These are phyloP conservation scores for Eucalyptus urophylla DNA, from an alignment of 345 rosid genomes.

Conservation along the genomic window DNA sequence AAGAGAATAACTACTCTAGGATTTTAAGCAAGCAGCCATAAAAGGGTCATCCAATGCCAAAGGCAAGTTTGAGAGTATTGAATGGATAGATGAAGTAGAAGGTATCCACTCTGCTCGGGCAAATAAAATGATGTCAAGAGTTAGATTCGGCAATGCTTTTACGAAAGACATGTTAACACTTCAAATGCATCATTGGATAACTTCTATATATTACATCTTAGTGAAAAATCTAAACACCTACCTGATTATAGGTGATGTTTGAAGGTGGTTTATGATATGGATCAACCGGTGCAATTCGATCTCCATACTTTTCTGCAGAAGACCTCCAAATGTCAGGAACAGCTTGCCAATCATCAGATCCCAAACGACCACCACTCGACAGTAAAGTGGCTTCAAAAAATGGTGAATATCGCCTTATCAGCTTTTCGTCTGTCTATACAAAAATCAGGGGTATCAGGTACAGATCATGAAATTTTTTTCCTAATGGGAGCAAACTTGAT, in stretches of 20 bases:
- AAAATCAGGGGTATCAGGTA: background rate
- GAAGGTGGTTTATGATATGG: conserved; percentile 80
- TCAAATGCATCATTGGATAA: background rate
- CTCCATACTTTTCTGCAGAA: conserved; percentile 59
- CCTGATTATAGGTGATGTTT: conserved; percentile 63
- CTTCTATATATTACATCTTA: background rate
- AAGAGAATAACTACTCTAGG: background rate
- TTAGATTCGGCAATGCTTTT: background rate
- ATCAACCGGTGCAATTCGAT: conserved; percentile 51
- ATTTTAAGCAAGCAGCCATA: background rate
- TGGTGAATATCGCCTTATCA: conserved; percentile 42
- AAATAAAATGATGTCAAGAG: background rate
- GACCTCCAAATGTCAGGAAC: conserved; percentile 90
- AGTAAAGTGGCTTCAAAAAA: conserved; percentile 25
- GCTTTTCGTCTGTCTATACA: conserved; percentile 23
- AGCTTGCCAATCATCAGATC: conserved; percentile 46
- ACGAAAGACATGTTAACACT: background rate
- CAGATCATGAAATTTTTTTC: background rate
- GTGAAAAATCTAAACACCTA: background rate
- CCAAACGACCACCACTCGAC: conserved; percentile 4
- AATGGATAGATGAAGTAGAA: background rate
- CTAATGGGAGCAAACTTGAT: background rate
- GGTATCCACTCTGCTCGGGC: background rate
- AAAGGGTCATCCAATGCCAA: background rate
- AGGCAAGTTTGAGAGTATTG: background rate